Base-by-base conservation (phyloP, 192 early-diverging fungal species). In the Backusella luteola region DNA sequence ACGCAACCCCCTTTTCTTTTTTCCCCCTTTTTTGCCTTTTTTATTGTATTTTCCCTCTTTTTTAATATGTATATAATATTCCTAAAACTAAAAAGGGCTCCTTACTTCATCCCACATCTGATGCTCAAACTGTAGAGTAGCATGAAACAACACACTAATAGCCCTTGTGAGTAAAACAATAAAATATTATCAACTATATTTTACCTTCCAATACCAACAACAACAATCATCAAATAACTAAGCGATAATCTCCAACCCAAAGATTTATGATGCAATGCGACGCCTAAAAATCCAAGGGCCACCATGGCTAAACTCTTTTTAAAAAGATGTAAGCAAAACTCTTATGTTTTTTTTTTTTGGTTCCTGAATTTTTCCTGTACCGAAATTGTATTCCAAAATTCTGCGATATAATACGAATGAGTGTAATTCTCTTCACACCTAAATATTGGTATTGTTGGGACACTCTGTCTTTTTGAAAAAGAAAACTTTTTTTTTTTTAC, bases 71-170 rank as follows among this genome's bases (percentile, higher is more conserved):
- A 59, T 59, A 59, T 59, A 59, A 49, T 49, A 49, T 49, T 59
- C 26, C n/a, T 35, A 34, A 71, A 46, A 46, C 4, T 17, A 46
- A 46, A 46, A 23, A 67, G 19, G 35, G 35, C 14, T 6, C 12
- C 15, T 67, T 76, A 76, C 79, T 71, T 80, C 79, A 67, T 80
- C 79, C 79, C 75, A 80, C 79, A 80, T 80, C 68, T 80, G 75
- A 59, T 80, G 71, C 41, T 80, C 74, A 76, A 67, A 76, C 36
- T 76, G 74, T 26, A 80, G 34, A 7, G 79, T 76, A 38, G 70
- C 79, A 76, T 80, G 79, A 67, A 80, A 80, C 35, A 80, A 63
- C 1, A 77, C 70, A 70, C 76, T 77, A n/a, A 34, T 19, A 44
- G 11, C 0, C 23, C 53, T 11, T 39, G 38, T 39, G 38, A 39